Base-by-base conservation (phyloP, 441 rosid genomes). In the Mallotus repandus region DNA sequence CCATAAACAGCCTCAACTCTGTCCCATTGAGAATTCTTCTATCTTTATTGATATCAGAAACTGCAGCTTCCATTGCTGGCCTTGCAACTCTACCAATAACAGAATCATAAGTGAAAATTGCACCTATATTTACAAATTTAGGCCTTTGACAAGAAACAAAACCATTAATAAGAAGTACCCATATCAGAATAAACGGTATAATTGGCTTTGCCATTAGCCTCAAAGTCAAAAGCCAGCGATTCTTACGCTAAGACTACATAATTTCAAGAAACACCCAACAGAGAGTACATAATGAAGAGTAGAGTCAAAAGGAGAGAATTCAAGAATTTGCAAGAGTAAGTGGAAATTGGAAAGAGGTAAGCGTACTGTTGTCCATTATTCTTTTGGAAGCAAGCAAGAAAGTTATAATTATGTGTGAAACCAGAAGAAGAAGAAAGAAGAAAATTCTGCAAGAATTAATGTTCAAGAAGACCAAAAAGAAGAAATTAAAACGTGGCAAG, bases 41-140 rank as follows among this genome's bases (percentile, higher is more conserved):
- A 60, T 87, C 84, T 29, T 77, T 79, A 64, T 92, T 92, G 71
- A 94, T 83, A 81, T 91, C 98, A 49, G 81, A 71, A 1, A 85
- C 81, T 9, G 98, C 98, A 48, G 88, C 86, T 69, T 84, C 84
- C 8, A 92, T 86, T 5, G 99, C 96, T 52, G 82, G 77, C 85
- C 83, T 91, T 74, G 97, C 92, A 78, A 87, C 92, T 76, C 86
- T 86, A 67, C 99, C 99, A 38, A 94, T 89, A 16, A 89, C 88
- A 7, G 97, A 91, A 79, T 91, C 83, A 77, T 79, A 84, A 65
- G 89, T 76, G 53, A 92, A 89, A 81, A 91, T 68, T 55, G 93
- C 93, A 70, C 94, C 98, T 22, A 94, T 11, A 21, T 87, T 86
- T 59, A 89, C 97, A 73, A 69, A 79, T 29, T 76, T 46, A 65